Percentiles rank a stretch among this genome's conserved stretches.
phyloP scores from a whole-genome alignment of 2,329 filamentous ascomycete species.

The Trichoderma cornu-damae region DNA sequence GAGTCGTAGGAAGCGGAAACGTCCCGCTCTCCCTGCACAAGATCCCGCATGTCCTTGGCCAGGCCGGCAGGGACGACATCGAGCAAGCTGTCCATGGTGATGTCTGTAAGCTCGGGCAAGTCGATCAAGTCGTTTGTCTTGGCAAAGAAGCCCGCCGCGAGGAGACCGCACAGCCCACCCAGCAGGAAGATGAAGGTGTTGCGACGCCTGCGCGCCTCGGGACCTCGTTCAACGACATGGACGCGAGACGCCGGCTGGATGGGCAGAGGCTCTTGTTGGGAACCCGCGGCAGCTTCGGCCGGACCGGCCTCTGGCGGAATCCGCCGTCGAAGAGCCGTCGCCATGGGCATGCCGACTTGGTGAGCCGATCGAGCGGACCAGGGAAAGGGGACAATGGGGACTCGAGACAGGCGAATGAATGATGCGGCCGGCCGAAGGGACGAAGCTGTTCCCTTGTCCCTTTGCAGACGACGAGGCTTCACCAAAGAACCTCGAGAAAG shows the following conservation, averaged over 20 bases:
- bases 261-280: slow-evolving; percentile 28
- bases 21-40: slow-evolving; percentile 82
- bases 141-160: slow-evolving; percentile 86
- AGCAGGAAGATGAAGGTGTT: slow-evolving; percentile 80
- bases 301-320: slow-evolving; percentile 25
- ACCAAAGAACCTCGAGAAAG: not conserved
- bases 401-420: not conserved
- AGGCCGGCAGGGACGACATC: slow-evolving; percentile 85
- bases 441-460: not conserved
- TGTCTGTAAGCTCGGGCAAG: slow-evolving; percentile 62
- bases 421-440: not conserved
- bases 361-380: not conserved
- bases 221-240: slow-evolving; percentile 41
- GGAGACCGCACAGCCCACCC: slow-evolving; percentile 82
- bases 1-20: slow-evolving; percentile 82
- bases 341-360: slow-evolving; percentile 25
- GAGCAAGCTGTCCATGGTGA: slow-evolving; percentile 78
- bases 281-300: slow-evolving; percentile 21
- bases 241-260: slow-evolving; percentile 32
- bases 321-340: slow-evolving; percentile 33
- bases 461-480: not conserved
- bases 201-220: slow-evolving; percentile 62
- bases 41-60: slow-evolving; percentile 76
- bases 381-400: not conserved
- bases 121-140: slow-evolving; percentile 85